phyloP scores from a whole-genome alignment of 106 monocot genomes.

The Phalaenopsis equestris region DNA sequence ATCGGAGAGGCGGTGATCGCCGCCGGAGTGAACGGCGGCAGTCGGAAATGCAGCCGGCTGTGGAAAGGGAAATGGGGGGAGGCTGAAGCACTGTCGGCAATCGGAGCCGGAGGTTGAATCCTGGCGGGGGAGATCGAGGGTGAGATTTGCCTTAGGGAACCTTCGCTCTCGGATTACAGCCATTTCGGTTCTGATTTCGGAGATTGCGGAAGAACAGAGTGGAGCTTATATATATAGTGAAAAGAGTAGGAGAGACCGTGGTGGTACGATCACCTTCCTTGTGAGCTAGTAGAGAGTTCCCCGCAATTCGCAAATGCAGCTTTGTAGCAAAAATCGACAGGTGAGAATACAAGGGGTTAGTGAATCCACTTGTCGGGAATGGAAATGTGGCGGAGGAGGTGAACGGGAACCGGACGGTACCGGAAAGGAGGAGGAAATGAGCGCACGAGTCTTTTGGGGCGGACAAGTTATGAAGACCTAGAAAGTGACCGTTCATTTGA shows the following conservation, averaged over 20 bases:
- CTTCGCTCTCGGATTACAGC: slow-evolving; percentile 32
- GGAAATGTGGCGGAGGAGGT: not conserved
- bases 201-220: not conserved
- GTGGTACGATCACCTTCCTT: slow-evolving; percentile 1
- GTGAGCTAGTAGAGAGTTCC: not conserved
- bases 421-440: slow-evolving; percentile 7
- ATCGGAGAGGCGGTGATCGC: slow-evolving; percentile 46
- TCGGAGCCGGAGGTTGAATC: not conserved
- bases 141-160: slow-evolving; percentile 17
- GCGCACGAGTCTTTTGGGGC: no score
- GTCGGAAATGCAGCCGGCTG: not conserved
- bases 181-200: slow-evolving; percentile 10
- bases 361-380: not conserved
- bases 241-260: not conserved
- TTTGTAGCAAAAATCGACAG: not conserved
- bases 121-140: slow-evolving; percentile 22
- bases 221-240: not conserved
- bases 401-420: not conserved
- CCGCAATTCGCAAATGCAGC: no score
- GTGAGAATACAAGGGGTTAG: not conserved
- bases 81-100: slow-evolving; percentile 7
- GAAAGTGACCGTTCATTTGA: no score
- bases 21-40: not conserved
- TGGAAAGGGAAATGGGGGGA: not conserved
- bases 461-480: no score